Evolutionary conservation across 2,329 filamentous ascomycete genomes (phyloP), one percentile per base, ranked within the genome.

Genomic region (Penicillium sp.): DNA sequence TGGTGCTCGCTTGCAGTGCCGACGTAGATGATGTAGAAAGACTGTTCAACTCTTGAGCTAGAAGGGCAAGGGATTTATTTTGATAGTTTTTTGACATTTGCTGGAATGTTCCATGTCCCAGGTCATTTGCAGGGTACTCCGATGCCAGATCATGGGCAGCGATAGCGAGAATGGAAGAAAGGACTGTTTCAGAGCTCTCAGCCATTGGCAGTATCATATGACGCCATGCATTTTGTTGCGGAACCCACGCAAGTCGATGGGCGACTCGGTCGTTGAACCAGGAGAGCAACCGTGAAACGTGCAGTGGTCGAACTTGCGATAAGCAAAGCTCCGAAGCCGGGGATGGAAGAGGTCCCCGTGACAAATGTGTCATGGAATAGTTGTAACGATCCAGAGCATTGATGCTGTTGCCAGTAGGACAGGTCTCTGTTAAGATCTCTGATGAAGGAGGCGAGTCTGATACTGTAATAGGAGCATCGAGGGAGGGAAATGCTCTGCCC

Each of bases 121-220:
- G 11, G 39, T 53, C 54, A 27, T 43, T 40, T 2, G 31, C 21
- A 36, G 49, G 19, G 7, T 59, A 59, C 41, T 59, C 46, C 7
- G 53, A 57, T n/a, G 54, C 49, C 25, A 59, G 57, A 34, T 66
- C 61, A 44, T 63, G 60, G 11, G 64, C 61, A 5, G 64, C 56
- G 5, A 66, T 48, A 9, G 64, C 61, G 4, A 66, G 55, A 36
- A 66, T 50, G 23, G 64, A 61, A 23, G 61, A 60, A 25, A 66
- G 59, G 13, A 66, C 60, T 1, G 63, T 60, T n/a, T 58, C 56
- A 1, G 63, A 66, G 19, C 53, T 44, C 27, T 63, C 49, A 0
- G 57, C 55, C 27, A 66, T 58, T 21, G 64, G 64, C 3, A 66
- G n/a, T 41, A 65, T 55, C 38, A 65, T 57, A 4, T 55, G 60